Evolutionary conservation across 345 rosid species (phyloP).

Genomic region (Lumnitzera littorea): DNA sequence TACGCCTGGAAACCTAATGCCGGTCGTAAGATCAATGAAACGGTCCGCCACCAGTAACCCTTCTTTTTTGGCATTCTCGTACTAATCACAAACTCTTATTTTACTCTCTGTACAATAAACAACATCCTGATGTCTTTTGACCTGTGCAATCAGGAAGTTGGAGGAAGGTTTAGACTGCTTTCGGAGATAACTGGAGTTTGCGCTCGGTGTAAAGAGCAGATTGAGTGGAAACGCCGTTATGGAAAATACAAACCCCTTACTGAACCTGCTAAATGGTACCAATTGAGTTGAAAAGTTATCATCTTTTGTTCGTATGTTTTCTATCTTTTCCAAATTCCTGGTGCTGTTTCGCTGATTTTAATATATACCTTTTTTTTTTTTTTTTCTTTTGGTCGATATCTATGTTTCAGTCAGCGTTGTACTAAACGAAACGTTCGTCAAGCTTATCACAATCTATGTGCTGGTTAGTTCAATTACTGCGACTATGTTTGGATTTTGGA

Average conservation of each 20-base stretch:
- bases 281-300: not conserved
- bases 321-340: not conserved
- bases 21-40: slow-evolving; percentile 81
- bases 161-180: slow-evolving; percentile 56
- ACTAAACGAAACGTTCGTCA: slow-evolving; percentile 87
- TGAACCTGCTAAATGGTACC: slow-evolving; percentile 83
- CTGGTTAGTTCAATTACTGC: slow-evolving; percentile 42
- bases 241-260: slow-evolving; percentile 79
- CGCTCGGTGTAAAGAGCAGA: slow-evolving; percentile 74
- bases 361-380: too few species aligned
- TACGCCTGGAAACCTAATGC: slow-evolving; percentile 91
- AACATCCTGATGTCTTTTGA: not conserved
- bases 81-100: not conserved
- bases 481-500: not conserved
- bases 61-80: not conserved
- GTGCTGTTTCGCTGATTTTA: not conserved
- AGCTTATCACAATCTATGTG: slow-evolving; percentile 86
- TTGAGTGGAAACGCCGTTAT: slow-evolving; percentile 91
- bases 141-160: slow-evolving; percentile 42
- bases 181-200: slow-evolving; percentile 92
- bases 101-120: not conserved
- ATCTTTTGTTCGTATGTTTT: not conserved
- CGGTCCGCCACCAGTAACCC: slow-evolving; percentile 20
- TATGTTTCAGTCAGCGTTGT: slow-evolving; percentile 43
- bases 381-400: not conserved